A percentile compares a stretch with the other conserved stretches of the same genome.
Evolutionary conservation across 495 filamentous ascomycete genomes (phyloP).

Genomic region (Penicillium soppii): DNA sequence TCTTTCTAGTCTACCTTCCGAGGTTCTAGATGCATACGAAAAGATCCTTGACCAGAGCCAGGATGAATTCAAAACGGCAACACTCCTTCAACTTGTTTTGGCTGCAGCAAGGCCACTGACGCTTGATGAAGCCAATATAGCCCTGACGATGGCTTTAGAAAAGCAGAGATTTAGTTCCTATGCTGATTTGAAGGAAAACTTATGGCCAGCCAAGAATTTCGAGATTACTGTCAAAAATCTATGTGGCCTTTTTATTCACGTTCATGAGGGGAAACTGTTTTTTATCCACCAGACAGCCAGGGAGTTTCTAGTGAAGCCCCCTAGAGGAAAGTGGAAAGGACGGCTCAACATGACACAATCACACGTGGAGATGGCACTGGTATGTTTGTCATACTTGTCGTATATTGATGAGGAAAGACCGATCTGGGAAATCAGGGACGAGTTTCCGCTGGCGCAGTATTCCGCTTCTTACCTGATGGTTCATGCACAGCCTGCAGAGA

Average conservation of each 20-base stretch:
- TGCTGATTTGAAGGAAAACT: not conserved
- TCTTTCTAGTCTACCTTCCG: slow-evolving; percentile 25
- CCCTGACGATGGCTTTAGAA: slow-evolving; percentile 12
- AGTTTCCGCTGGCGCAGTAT: not conserved
- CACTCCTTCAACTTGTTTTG: slow-evolving; percentile 26
- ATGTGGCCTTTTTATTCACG: slow-evolving; percentile 38
- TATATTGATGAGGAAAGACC: not conserved
- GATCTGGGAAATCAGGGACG: not conserved
- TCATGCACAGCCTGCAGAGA: not conserved
- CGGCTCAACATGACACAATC: not conserved
- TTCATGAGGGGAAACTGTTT: slow-evolving; percentile 31
- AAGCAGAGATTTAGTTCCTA: not conserved
- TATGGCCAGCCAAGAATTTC: slow-evolving; percentile 11
- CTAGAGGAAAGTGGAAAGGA: not conserved
- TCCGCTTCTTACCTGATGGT: not conserved
- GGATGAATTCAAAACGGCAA: slow-evolving; percentile 9
- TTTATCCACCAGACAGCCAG: slow-evolving; percentile 45
- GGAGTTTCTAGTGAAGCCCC: slow-evolving; percentile 24
- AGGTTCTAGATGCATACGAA: slow-evolving; percentile 36
- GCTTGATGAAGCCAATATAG: slow-evolving; percentile 16
- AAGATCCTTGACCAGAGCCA: slow-evolving; percentile 18
- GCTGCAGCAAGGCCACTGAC: slow-evolving; percentile 26
- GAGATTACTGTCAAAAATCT: slow-evolving; percentile 22
- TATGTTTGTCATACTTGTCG: not conserved
- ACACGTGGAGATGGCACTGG: not conserved